phyloP scores from a whole-genome alignment of 495 filamentous ascomycete species.

The Monascus purpureus region DNA sequence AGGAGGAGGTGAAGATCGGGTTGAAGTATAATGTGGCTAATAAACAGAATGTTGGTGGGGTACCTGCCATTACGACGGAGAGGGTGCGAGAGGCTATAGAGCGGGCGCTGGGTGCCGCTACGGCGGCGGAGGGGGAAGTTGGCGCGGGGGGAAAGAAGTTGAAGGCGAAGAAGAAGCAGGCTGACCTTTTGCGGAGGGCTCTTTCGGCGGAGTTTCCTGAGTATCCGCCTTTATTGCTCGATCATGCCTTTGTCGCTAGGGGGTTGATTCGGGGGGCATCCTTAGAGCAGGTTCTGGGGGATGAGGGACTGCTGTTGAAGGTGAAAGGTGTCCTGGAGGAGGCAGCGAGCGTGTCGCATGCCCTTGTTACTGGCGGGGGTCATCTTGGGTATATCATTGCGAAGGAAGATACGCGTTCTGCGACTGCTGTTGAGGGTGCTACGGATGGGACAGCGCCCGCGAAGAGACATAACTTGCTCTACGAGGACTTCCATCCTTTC shows the following conservation, averaged over 20 bases:
- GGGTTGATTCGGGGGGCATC: conserved; percentile 51
- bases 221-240: conserved; percentile 71
- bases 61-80: conserved; percentile 59
- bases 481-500: conserved; percentile 95
- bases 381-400: conserved; percentile 75
- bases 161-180: conserved; percentile 52
- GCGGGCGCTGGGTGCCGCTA: conserved; percentile 28
- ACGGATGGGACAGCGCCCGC: conserved; percentile 20
- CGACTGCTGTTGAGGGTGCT: conserved; percentile 8
- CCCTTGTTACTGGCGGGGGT: conserved; percentile 14
- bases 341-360: conserved; percentile 40
- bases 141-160: conserved; percentile 51
- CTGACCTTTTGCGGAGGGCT: conserved; percentile 62
- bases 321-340: conserved; percentile 52
- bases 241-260: conserved; percentile 62
- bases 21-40: conserved; percentile 65
- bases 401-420: conserved; percentile 37
- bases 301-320: conserved; percentile 46
- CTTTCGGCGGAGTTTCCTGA: conserved; percentile 74
- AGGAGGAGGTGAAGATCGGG: conserved; percentile 55
- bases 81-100: conserved; percentile 55
- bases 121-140: conserved; percentile 16
- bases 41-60: conserved; percentile 65
- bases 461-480: conserved; percentile 43
- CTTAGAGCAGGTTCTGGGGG: conserved; percentile 52